Evolutionary conservation across 345 rosid genomes (phyloP), one percentile per base, ranked within the genome.

Genomic region (Punica granatum): DNA sequence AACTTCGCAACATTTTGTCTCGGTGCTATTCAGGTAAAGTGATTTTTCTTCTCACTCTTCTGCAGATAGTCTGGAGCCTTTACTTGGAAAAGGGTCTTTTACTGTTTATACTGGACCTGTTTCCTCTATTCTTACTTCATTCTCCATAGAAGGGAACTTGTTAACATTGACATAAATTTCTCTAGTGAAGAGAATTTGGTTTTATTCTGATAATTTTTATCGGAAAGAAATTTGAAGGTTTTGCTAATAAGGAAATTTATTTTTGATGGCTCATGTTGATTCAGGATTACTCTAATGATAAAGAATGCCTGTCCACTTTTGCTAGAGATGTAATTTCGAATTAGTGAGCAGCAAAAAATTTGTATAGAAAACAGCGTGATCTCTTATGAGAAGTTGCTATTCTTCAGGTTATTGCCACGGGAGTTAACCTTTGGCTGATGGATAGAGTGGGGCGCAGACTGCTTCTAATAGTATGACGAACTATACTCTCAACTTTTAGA

Each of bases 391-490:
- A 14, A 36, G 42, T 39, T 68, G 28, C 58, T 16, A n/a, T 65
- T 64, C 21, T 69, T 61, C 73, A 93, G 98, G 98, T 94, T 23
- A 10, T 83, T 53, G 98, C 96, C 66, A 94, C 96, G 66, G 98
- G 76, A 62, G 64, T 91, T 37, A 81, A 92, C 42, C 88, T 95
- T 51, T 94, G 98, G 96, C 83, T 94, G 78, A 77, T 81, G 67
- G 98, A 94, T 73, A 85, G 73, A 82, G 74, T 90, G 65, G 99
- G 99, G 64, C 97, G 99, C 67, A 82, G 98, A 72, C 67, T 94
- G 72, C 89, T 94, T 42, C 93, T 94, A 69, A 83, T 84, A 72
- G 99, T 94, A 69, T 71, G 92, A 72, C 60, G 36, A 42, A 48
- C 63, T 65, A 63, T 46, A 49, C 64, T 68, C 54, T 58, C 37